Conservation (phyloP, 192 early-diverging fungal species). For the Gonapodya sp. region DNA sequence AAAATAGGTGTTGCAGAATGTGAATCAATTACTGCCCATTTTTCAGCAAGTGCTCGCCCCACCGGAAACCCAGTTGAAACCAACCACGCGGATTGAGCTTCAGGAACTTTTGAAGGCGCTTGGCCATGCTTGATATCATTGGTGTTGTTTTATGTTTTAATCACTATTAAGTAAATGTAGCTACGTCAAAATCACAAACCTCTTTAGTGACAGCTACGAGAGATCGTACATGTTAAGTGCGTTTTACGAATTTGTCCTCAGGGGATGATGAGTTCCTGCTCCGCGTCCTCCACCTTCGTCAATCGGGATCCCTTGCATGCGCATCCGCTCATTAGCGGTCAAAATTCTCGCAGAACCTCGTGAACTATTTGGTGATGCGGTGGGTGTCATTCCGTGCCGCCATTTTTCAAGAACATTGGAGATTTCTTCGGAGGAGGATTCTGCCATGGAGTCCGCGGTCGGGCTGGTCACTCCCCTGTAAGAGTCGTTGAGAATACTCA, state of each 20-base stretch:
- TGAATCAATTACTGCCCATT: slow-evolving; percentile 5
- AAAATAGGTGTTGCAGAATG: slow-evolving; percentile 11
- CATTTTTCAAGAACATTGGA: neutral
- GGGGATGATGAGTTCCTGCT: neutral
- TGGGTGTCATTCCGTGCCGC: neutral
- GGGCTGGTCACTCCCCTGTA: neutral
- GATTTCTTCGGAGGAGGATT: neutral
- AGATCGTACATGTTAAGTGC: too few relatives aligned
- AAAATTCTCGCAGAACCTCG: neutral
- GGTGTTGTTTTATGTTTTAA: neutral
- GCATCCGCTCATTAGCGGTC: neutral
- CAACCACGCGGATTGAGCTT: neutral
- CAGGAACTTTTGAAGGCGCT: neutral
- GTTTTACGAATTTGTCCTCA: too few relatives aligned
- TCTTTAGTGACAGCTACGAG: too few relatives aligned
- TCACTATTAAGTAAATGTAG: too few relatives aligned
- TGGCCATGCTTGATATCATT: neutral
- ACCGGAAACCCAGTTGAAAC: slow-evolving; percentile 15
- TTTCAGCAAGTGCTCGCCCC: slow-evolving; percentile 12
- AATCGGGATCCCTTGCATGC: neutral
- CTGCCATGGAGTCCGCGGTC: neutral
- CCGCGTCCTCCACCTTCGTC: neutral
- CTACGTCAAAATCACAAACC: too few relatives aligned
- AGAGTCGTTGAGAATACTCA: neutral
- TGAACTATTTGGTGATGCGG: neutral